phyloP scores from a whole-genome alignment of 2,329 filamentous ascomycete species.

The Fusarium sp. region DNA sequence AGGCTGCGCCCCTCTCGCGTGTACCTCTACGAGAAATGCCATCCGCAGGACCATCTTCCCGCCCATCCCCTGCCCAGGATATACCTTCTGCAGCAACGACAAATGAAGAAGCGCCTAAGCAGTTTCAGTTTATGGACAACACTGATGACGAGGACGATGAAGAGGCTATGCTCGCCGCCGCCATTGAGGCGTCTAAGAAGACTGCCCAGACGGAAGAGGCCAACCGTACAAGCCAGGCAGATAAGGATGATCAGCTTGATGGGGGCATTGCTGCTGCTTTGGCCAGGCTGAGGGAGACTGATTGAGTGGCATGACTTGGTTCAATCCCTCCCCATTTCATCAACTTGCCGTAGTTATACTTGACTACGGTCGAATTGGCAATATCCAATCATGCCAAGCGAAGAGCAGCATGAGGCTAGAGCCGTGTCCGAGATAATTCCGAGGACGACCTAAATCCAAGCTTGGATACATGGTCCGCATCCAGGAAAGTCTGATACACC shows the following conservation, averaged over 20 bases:
- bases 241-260: conserved; percentile 61
- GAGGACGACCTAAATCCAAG: no score
- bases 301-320: conserved; percentile 28
- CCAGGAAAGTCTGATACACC: no score
- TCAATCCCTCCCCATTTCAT: background rate
- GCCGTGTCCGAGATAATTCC: no score
- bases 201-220: conserved; percentile 52
- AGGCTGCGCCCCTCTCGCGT: conserved; percentile 58
- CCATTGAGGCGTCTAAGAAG: conserved; percentile 63
- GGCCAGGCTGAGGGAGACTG: conserved; percentile 68
- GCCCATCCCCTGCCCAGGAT: conserved; percentile 41
- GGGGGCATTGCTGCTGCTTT: conserved; percentile 74
- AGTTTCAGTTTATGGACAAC: conserved; percentile 59
- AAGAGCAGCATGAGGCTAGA: no score
- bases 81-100: conserved; percentile 23
- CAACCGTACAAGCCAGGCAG: conserved; percentile 38
- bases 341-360: no score
- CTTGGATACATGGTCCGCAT: no score
- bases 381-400: no score
- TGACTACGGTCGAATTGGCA: no score
- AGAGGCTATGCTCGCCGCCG: conserved; percentile 65
- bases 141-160: conserved; percentile 65
- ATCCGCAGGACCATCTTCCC: conserved; percentile 36
- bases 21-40: conserved; percentile 61
- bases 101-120: conserved; percentile 41